A percentile compares a stretch with the other conserved stretches of the same genome.
Conservation (phyloP, 169 alveolate species). For the Theileria orientalis region DNA sequence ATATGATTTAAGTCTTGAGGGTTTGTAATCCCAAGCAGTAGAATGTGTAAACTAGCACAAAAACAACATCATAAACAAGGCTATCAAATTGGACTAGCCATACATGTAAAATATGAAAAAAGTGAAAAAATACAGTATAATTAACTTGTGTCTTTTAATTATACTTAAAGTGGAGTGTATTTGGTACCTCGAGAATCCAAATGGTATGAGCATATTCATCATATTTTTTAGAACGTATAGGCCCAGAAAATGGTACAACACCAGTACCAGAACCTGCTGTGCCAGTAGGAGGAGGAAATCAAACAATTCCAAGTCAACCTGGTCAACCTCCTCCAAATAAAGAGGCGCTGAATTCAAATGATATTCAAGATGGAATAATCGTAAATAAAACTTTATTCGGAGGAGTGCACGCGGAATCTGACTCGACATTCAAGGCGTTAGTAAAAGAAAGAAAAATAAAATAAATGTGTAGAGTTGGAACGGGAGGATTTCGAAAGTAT, state of each 20-base stretch:
- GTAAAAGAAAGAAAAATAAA: neutral
- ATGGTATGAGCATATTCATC: constrained; percentile 26
- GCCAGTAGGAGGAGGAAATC: neutral
- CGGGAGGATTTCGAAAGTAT: constrained; percentile 71
- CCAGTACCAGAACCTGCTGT: neutral
- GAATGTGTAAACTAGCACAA: neutral
- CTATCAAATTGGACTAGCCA: neutral
- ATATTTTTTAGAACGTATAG: constrained; percentile 4
- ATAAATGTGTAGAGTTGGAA: constrained; percentile 45
- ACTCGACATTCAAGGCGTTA: constrained; percentile 60
- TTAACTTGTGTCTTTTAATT: neutral
- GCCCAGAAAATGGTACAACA: neutral
- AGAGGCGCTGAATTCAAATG: constrained; percentile 1
- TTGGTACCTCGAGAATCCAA: constrained; percentile 60
- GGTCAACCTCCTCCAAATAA: neutral
- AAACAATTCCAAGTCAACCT: neutral
- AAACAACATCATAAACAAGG: constrained; percentile 19
- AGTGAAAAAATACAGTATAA: neutral
- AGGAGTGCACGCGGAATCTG: constrained; percentile 48
- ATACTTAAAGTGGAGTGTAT: constrained; percentile 16
- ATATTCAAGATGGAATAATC: neutral
- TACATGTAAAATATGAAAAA: constrained; percentile 14
- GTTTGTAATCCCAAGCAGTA: neutral
- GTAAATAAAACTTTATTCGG: constrained; percentile 43
- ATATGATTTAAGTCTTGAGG: neutral